Percentiles rank a stretch among this genome's conserved stretches.
These are phyloP conservation scores for Dendrocalamus latiflorus DNA, from an alignment of 202 grass and related monocot genomes.

Conservation along the genomic window DNA sequence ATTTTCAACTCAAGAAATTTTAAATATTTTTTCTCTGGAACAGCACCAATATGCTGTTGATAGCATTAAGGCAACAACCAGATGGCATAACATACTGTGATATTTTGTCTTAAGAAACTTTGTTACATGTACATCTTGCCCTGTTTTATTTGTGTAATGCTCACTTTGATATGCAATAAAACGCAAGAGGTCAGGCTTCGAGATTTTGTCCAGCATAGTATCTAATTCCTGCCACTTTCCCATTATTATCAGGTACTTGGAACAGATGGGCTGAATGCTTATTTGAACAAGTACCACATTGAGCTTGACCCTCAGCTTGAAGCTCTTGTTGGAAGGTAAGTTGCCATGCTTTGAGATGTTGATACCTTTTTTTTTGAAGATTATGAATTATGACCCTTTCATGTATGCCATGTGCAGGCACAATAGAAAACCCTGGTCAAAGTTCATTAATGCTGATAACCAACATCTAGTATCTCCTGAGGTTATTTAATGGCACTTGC, in stretches of 20 bases:
- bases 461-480: conserved; percentile 76
- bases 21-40: background rate
- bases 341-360: background rate
- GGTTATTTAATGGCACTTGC: conserved; percentile 29
- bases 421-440: conserved; percentile 64
- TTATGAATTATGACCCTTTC: conserved; percentile 16
- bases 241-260: conserved; percentile 57
- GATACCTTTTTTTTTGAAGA: background rate
- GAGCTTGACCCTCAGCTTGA: conserved; percentile 80
- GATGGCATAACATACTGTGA: background rate
- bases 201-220: background rate
- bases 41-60: background rate
- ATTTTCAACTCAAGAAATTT: background rate
- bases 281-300: conserved; percentile 66
- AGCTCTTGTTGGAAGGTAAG: conserved; percentile 68
- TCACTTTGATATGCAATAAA: background rate
- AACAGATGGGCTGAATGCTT: conserved; percentile 63
- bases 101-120: background rate
- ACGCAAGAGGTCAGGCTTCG: background rate
- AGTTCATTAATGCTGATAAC: conserved; percentile 77
- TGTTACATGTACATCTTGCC: background rate
- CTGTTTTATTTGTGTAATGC: conserved; percentile 9
- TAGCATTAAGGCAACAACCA: background rate
- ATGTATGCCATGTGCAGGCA: conserved; percentile 41
- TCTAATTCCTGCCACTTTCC: conserved; percentile 9